phyloP scores from a whole-genome alignment of 495 filamentous ascomycete species.

The Letharia lupina region DNA sequence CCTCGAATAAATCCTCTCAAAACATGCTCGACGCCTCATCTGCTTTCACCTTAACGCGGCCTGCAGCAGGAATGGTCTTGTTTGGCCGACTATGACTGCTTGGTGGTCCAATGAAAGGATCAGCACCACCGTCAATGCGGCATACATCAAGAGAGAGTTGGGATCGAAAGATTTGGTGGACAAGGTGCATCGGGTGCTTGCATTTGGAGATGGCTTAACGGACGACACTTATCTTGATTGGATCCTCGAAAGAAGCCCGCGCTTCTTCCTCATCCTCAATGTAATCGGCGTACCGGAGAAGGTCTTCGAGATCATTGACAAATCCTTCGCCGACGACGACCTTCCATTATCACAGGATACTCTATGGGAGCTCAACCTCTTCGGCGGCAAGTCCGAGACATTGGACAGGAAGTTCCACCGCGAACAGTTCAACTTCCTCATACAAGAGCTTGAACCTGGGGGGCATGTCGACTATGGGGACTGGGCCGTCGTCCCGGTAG shows the following conservation, averaged over 20 bases:
- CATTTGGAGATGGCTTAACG: slow-evolving; percentile 82
- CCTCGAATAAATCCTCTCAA: slow-evolving; percentile 2
- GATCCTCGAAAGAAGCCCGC: slow-evolving; percentile 71
- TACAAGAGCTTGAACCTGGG: slow-evolving; percentile 61
- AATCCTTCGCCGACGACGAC: slow-evolving; percentile 83
- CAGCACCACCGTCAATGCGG: slow-evolving; percentile 58
- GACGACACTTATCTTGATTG: slow-evolving; percentile 89
- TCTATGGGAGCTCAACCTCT: slow-evolving; percentile 58
- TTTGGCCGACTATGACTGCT: slow-evolving; percentile 23
- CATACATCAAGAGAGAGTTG: slow-evolving; percentile 49
- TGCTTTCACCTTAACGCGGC: slow-evolving; percentile 3
- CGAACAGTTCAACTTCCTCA: slow-evolving; percentile 72
- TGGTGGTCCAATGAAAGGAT: slow-evolving; percentile 82
- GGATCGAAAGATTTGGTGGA: slow-evolving; percentile 52
- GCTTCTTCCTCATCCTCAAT: slow-evolving; percentile 73
- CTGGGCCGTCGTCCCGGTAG: slow-evolving; percentile 72
- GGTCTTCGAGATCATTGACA: slow-evolving; percentile 79
- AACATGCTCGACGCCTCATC: slow-evolving; percentile 6
- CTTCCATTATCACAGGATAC: slow-evolving; percentile 69
- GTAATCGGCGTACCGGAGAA: slow-evolving; percentile 73
- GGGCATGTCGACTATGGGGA: slow-evolving; percentile 64
- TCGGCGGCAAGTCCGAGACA: slow-evolving; percentile 48
- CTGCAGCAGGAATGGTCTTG: slow-evolving; percentile 12
- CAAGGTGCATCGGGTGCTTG: slow-evolving; percentile 58
- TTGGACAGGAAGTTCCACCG: slow-evolving; percentile 69